phyloP scores from a whole-genome alignment of 1,284 basidiomycete genomes.

The Cryptococcus sp. region DNA sequence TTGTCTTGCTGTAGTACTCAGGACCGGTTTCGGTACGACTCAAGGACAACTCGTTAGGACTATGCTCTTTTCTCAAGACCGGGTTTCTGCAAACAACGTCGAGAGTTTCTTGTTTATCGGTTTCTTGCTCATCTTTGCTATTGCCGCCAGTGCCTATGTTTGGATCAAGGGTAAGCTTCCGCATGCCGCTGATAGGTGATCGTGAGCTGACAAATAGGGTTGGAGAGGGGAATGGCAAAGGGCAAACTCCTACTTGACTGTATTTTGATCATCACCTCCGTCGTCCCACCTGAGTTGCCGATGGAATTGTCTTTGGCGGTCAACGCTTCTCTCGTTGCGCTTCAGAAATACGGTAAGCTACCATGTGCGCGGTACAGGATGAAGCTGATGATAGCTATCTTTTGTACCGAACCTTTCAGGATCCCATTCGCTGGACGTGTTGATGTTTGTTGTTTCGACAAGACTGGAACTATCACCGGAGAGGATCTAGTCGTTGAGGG shows the following conservation, averaged over 20 bases:
- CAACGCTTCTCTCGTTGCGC: constrained; percentile 85
- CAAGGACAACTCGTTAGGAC: constrained; percentile 93
- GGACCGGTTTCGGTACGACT: constrained; percentile 94
- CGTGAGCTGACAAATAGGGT: constrained; percentile 53
- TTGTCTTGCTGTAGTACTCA: constrained; percentile 81
- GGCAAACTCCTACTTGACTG: constrained; percentile 89
- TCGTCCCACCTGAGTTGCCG: constrained; percentile 90
- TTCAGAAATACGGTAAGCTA: constrained; percentile 76
- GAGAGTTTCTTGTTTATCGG: constrained; percentile 95
- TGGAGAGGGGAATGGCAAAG: constrained; percentile 84
- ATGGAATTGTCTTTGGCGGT: constrained; percentile 95
- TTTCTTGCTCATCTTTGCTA: constrained; percentile 90
- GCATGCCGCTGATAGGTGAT: neutral
- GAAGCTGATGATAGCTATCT: constrained; percentile 63
- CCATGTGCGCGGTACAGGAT: neutral
- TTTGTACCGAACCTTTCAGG: constrained; percentile 95
- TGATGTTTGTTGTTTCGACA: constrained; percentile 96
- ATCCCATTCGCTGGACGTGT: constrained; percentile 90
- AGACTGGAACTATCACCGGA: constrained; percentile 94
- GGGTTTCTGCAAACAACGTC: constrained; percentile 86
- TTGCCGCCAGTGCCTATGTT: constrained; percentile 92
- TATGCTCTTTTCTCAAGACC: constrained; percentile 95
- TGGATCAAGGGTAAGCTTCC: constrained; percentile 75
- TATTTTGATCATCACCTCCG: constrained; percentile 88
- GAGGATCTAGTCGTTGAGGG: constrained; percentile 93